Evolutionary conservation across 2,329 filamentous ascomycete species (phyloP).

Genomic region (Ophiostoma novo-ulmi): DNA sequence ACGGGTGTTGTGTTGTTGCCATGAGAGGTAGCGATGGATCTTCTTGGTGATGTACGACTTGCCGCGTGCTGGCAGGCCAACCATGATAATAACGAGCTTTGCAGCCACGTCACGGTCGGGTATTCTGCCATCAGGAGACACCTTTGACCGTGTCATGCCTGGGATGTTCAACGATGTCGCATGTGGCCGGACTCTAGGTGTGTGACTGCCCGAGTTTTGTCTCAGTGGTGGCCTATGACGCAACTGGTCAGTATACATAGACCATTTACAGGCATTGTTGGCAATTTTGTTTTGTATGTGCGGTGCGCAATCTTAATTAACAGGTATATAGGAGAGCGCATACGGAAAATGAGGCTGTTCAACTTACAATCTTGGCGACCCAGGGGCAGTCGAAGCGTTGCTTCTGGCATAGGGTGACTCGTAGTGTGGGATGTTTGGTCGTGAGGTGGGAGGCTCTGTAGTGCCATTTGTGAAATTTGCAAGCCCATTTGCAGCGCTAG

Average conservation of each 20-base stretch:
- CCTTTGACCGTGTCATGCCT: constrained; percentile 88
- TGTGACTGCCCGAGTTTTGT: constrained; percentile 70
- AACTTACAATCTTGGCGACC: constrained; percentile 56
- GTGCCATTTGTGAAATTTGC: constrained; percentile 38
- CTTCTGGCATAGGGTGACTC: constrained; percentile 54
- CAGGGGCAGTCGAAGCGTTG: constrained; percentile 54
- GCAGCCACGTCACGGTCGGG: constrained; percentile 89
- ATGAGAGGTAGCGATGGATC: constrained; percentile 87
- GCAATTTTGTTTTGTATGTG: constrained; percentile 6
- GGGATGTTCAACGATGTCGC: constrained; percentile 96
- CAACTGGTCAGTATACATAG: constrained; percentile 13
- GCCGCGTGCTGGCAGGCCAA: constrained; percentile 86
- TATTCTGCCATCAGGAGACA: constrained; percentile 92
- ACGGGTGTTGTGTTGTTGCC: constrained; percentile 90
- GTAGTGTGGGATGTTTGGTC: constrained; percentile 36
- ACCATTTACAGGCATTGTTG: constrained; percentile 3
- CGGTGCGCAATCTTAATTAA: not conserved
- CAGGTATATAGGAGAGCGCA: not conserved
- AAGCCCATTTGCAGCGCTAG: not conserved
- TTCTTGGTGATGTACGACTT: constrained; percentile 99
- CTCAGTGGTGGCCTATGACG: constrained; percentile 57
- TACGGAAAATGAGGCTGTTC: constrained; percentile 4
- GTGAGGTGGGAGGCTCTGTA: constrained; percentile 31
- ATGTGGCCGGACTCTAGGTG: constrained; percentile 71
- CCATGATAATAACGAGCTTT: constrained; percentile 98